Evolutionary conservation across 1,284 basidiomycete genomes (phyloP).

Genomic region (Austroboletus niveus): DNA sequence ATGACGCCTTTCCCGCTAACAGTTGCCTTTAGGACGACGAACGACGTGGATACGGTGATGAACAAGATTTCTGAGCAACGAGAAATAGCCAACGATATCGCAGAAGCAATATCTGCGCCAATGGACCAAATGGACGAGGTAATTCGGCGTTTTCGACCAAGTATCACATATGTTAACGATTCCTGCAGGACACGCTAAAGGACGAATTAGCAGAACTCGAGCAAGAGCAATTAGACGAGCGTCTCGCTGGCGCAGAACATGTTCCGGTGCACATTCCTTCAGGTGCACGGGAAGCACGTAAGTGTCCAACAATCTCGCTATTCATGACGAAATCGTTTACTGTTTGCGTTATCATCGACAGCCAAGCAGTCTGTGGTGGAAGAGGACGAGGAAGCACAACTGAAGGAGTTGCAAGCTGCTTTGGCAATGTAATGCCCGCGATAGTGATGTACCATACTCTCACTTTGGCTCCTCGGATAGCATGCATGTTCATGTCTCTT

Average conservation of each 20-base stretch:
- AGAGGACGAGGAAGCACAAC: constrained; percentile 92
- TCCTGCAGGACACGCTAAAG: constrained; percentile 73
- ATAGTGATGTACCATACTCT: constrained; percentile 11
- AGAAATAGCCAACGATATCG: constrained; percentile 93
- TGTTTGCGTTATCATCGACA: constrained; percentile 1
- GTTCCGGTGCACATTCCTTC: constrained; percentile 87
- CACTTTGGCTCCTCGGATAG: constrained; percentile 9
- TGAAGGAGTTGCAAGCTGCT: constrained; percentile 89
- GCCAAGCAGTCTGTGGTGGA: constrained; percentile 50
- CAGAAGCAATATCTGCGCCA: constrained; percentile 89
- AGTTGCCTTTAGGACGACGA: constrained; percentile 64
- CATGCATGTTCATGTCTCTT: constrained; percentile 16
- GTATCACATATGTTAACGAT: constrained; percentile 5
- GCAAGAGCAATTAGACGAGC: constrained; percentile 87
- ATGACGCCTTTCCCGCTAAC: constrained; percentile 1
- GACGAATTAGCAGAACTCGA: constrained; percentile 89
- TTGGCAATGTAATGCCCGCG: constrained; percentile 69
- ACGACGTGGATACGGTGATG: constrained; percentile 94
- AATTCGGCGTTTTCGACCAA: constrained; percentile 20
- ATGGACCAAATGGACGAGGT: constrained; percentile 75
- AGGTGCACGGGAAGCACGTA: constrained; percentile 58
- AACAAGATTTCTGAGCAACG: constrained; percentile 89
- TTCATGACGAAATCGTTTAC: constrained; percentile 5
- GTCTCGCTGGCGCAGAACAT: constrained; percentile 86
- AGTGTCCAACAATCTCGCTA: constrained; percentile 30